Evolutionary conservation across 2,329 filamentous ascomycete species (phyloP), one percentile per base, ranked within the genome.

Genomic region (Aureobasidium mangrovei): DNA sequence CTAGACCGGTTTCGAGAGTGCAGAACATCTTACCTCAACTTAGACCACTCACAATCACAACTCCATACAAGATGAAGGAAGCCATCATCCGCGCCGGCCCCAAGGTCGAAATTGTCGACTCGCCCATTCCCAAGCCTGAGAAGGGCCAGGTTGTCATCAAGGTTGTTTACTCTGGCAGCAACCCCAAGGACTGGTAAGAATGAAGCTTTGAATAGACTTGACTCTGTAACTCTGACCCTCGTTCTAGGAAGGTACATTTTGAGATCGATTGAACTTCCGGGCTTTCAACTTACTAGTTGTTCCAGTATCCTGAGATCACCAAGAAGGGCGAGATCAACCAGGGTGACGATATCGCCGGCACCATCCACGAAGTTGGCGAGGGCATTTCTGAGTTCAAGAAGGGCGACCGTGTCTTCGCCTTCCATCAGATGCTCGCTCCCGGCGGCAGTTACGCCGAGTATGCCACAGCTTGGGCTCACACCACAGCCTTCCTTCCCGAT

Each of bases 401-500:
- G 0, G 80, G 79, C 32, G 79, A 82, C 64, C 74, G 78, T 12
- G 79, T 82, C 1, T 75, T 77, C 7, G 77, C 75, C 3, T 80
- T 81, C 68, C 74, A 77, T 58, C 65, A 69, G 57, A 82, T 84
- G 73, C 60, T 66, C 41, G 67, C 68, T 0, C 70, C 74, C 0
- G 63, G 72, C 35, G 82, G 82, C 2, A 74, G 71, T 6, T 85
- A 77, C 57, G 82, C 81, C 3, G 81, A 84, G 61, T 85, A 84
- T 59, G 77, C 80, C 2, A 66, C 84, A 8, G 75, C 76, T 0
- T 76, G 72, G 66, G 72, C 74, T 33, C 71, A 78, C 60, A 79
- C 79, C 0, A 82, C 80, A 0, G 82, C 83, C 61, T 76, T 76
- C 59, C 68, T 82, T 18, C 77, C 79, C 0, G 57, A 69, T 32